These are phyloP conservation scores for Picochlorum sp. DNA, from an alignment of 139 green algal species.

Conservation along the genomic window DNA sequence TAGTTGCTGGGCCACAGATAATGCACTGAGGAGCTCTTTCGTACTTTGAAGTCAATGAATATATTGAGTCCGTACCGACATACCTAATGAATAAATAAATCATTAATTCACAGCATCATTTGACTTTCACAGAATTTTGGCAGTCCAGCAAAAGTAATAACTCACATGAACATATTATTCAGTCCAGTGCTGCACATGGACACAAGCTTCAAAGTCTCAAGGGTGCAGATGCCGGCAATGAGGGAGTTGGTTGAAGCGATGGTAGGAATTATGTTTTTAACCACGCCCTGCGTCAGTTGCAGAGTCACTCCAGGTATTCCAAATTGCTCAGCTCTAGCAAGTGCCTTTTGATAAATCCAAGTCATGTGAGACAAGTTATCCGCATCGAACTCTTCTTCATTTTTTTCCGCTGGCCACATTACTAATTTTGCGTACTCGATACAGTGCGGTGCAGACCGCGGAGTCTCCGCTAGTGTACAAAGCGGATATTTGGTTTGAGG, in stretches of 20 bases:
- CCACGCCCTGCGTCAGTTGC: slow-evolving; percentile 85
- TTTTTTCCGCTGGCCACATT: slow-evolving; percentile 70
- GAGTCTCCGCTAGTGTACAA: slow-evolving; percentile 93
- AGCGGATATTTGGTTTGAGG: slow-evolving; percentile 94
- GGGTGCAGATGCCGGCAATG: slow-evolving; percentile 74
- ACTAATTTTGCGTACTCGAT: slow-evolving; percentile 98
- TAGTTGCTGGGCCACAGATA: slow-evolving; percentile 80
- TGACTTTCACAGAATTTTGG: too few relatives aligned
- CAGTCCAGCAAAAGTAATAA: too few relatives aligned
- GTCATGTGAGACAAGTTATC: slow-evolving; percentile 93
- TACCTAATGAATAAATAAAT: too few relatives aligned
- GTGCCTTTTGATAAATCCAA: slow-evolving; percentile 82
- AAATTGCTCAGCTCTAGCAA: slow-evolving; percentile 62
- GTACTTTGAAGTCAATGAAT: slow-evolving; percentile 88
- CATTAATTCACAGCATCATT: too few relatives aligned
- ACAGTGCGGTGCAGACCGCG: slow-evolving; percentile 85
- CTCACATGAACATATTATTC: slow-evolving; percentile 99
- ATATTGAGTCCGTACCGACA: slow-evolving; percentile 82
- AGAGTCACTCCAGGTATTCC: slow-evolving; percentile 85
- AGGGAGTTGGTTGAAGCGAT: slow-evolving; percentile 99
- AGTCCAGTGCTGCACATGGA: slow-evolving; percentile 74
- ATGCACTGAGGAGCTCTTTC: slow-evolving; percentile 75
- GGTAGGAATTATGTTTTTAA: slow-evolving; percentile 99
- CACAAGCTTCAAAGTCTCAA: slow-evolving; percentile 92
- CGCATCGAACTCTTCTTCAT: slow-evolving; percentile 83